Conservation (phyloP, 176 grass and related monocot species). For the Lolium multiflorum region DNA sequence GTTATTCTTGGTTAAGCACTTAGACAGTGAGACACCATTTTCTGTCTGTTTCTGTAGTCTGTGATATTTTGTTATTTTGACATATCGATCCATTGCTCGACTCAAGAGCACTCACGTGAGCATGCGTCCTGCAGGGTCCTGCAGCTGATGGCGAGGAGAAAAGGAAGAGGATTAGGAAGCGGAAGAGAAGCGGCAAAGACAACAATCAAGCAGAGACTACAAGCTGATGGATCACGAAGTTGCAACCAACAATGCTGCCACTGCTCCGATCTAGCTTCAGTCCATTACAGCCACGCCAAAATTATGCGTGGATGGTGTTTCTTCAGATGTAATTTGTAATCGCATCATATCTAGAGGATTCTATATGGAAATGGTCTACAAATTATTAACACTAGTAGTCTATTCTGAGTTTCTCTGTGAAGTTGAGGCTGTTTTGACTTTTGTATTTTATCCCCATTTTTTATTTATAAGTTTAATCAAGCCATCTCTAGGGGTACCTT, state of each 20-base stretch:
- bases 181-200: conserved; percentile 52
- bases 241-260: neutral
- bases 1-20: neutral
- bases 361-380: neutral
- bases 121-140: conserved; percentile 38
- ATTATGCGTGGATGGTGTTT: neutral
- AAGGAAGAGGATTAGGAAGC: conserved; percentile 73
- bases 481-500: neutral
- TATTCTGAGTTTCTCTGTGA: neutral
- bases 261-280: neutral
- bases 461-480: neutral
- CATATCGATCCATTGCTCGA: neutral
- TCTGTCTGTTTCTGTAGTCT: neutral
- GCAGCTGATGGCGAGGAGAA: conserved; percentile 42
- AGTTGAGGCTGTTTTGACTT: neutral
- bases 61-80: neutral
- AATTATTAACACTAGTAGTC: neutral
- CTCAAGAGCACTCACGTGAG: conserved; percentile 7
- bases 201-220: conserved; percentile 32
- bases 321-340: neutral
- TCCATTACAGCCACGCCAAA: neutral
- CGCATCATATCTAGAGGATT: neutral
- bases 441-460: neutral
- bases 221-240: conserved; percentile 26
- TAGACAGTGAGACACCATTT: neutral